Base-by-base conservation (phyloP, 345 rosid species). In the Angophora floribunda region DNA sequence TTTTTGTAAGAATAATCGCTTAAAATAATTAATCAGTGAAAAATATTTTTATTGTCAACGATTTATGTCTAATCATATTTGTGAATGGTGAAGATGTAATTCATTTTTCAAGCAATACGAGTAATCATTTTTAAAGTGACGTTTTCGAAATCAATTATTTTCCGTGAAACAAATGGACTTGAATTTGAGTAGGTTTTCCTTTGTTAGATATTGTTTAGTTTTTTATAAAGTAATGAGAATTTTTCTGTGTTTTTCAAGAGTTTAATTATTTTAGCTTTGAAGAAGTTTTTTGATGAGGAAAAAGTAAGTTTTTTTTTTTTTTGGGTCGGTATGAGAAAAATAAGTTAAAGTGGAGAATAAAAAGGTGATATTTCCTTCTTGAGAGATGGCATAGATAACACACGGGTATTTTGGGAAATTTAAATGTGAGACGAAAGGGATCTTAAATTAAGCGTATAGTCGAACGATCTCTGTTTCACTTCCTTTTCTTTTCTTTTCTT, bases 91-190 rank as follows among this genome's bases (percentile, higher is more conserved):
- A 36, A 36, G 21, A 17, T 17, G 36, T 0, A 32, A 9, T 70
- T 36, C 2, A 36, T 2, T 36, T 67, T 70, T 75, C 5, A 41
- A 75, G 14, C 0, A 2, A 19, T 75, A 19, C 0, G 19, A 36
- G 14, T 17, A 16, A 0, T 36, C 2, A 4, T 17, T 10, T 75
- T 75, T 44, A 75, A 1, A 1, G 22, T 36, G 10, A 75, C 1
- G 2, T 19, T 19, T 19, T 2, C 21, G 5, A 75, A 75, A 75
- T 1, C 3, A 41, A 75, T 75, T 0, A 75, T 9, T 1, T 36
- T 75, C 2, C 2, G 1, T 3, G 0, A 75, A 41, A 41, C 7
- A 16, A 41, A 70, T 0, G 0, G 9, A 32, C 24, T 0, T 19
- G 6, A 75, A 44, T 41, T 0, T 75, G 8, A 41, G 0, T 9